Conservation (phyloP, 306 rosid species). For the Vigna radiata region DNA sequence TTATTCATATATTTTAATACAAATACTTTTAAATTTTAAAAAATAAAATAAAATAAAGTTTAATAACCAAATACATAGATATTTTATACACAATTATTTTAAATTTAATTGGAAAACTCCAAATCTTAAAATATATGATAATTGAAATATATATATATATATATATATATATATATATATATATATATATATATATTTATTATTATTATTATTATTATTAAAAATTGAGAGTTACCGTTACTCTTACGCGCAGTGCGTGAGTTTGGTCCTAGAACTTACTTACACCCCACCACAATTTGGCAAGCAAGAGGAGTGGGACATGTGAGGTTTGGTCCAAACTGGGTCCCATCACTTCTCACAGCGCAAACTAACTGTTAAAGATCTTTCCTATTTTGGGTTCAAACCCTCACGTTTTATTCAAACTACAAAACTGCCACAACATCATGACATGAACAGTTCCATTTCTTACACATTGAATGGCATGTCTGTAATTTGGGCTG, state of each 20-base stretch:
- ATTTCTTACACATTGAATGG: background rate
- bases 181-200: background rate
- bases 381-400: background rate
- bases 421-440: conserved; percentile 46
- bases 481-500: background rate
- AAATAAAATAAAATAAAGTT: too few species aligned
- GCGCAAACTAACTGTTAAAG: conserved; percentile 26
- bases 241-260: conserved; percentile 61
- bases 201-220: too few species aligned
- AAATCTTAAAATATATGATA: too few species aligned
- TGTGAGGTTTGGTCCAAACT: conserved; percentile 59
- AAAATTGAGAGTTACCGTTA: conserved; percentile 63
- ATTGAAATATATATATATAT: too few species aligned
- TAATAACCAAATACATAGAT: too few species aligned
- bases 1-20: too few species aligned
- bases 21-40: too few species aligned
- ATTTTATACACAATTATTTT: too few species aligned
- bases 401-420: background rate
- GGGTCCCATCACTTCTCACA: conserved; percentile 56
- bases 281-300: conserved; percentile 34
- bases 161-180: too few species aligned
- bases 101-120: too few species aligned
- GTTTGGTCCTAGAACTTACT: conserved; percentile 49
- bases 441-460: background rate
- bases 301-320: conserved; percentile 49